Evolutionary conservation across 768 basidiomycete genomes (phyloP).

Genomic region (Cantharellus anzutake): DNA sequence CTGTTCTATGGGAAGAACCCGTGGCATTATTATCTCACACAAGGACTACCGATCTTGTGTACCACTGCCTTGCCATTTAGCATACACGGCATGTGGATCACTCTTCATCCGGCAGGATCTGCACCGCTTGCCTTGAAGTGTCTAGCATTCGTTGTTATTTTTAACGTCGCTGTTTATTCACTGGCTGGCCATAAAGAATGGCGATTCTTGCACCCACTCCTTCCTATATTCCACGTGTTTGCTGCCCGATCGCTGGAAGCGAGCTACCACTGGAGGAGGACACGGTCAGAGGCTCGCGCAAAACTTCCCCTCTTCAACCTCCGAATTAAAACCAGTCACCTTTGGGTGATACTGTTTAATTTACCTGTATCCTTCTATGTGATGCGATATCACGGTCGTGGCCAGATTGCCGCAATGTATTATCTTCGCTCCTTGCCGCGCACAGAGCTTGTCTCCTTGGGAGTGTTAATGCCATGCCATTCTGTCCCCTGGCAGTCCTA

Average conservation of each 20-base stretch:
- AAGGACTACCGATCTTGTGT: slow-evolving; percentile 70
- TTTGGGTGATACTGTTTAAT: slow-evolving; percentile 30
- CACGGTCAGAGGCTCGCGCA: slow-evolving; percentile 3
- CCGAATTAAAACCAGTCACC: slow-evolving; percentile 20
- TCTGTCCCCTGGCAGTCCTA: slow-evolving; percentile 86
- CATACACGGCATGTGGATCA: no score
- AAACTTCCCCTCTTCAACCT: slow-evolving; percentile 11
- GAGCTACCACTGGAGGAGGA: background rate
- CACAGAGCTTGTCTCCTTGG: slow-evolving; percentile 34
- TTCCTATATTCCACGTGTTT: slow-evolving; percentile 68
- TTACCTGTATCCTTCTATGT: slow-evolving; percentile 50
- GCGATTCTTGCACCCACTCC: slow-evolving; percentile 84
- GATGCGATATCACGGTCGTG: slow-evolving; percentile 55
- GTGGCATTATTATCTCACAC: slow-evolving; percentile 79
- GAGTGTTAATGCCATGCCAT: slow-evolving; percentile 91
- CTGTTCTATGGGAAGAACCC: slow-evolving; percentile 78
- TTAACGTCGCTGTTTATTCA: slow-evolving; percentile 57
- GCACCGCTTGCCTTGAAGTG: background rate
- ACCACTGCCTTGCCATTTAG: slow-evolving; percentile 56
- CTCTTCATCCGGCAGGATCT: no score
- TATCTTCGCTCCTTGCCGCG: slow-evolving; percentile 39
- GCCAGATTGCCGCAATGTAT: slow-evolving; percentile 56
- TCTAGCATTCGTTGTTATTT: slow-evolving; percentile 33
- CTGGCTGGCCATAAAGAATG: slow-evolving; percentile 88
- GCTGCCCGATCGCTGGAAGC: slow-evolving; percentile 54